These are phyloP conservation scores for Nevesoporus exiguus DNA, from an alignment of 768 basidiomycete genomes.

Conservation along the genomic window DNA sequence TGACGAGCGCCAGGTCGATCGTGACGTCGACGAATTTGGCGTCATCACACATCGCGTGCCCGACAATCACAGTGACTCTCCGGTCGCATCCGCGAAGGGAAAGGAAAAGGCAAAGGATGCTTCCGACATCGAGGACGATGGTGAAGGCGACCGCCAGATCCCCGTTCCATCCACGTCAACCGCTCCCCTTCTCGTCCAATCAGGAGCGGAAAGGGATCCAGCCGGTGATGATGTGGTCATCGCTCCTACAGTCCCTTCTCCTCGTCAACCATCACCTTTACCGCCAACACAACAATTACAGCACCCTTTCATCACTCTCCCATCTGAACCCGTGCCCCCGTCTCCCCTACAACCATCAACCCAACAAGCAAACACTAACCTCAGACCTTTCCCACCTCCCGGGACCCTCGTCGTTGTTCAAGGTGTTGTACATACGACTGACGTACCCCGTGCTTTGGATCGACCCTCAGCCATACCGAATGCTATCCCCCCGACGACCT, in stretches of 20 bases:
- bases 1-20: constrained; percentile 30
- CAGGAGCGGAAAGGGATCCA: neutral
- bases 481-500: constrained; percentile 5
- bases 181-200: constrained; percentile 3
- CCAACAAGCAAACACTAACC: constrained; percentile 17
- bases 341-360: constrained; percentile 23
- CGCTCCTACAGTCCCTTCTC: constrained; percentile 14
- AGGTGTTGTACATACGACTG: constrained; percentile 77
- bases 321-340: constrained; percentile 13
- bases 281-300: constrained; percentile 13
- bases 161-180: constrained; percentile 22
- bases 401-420: constrained; percentile 82
- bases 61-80: constrained; percentile 27
- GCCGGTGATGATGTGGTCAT: constrained; percentile 20
- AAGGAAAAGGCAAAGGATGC: constrained; percentile 35
- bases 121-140: constrained; percentile 3
- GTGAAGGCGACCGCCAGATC: neutral
- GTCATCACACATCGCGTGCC: constrained; percentile 26
- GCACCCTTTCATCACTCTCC: constrained; percentile 9
- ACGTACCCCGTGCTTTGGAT: constrained; percentile 43
- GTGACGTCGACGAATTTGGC: constrained; percentile 27
- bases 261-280: constrained; percentile 9
- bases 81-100: constrained; percentile 29
- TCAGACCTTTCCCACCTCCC: constrained; percentile 63
- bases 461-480: constrained; percentile 17